A percentile compares a stretch with the other conserved stretches of the same genome.
phyloP scores from a whole-genome alignment of 306 rosid genomes.

The Mimosa pudica region DNA sequence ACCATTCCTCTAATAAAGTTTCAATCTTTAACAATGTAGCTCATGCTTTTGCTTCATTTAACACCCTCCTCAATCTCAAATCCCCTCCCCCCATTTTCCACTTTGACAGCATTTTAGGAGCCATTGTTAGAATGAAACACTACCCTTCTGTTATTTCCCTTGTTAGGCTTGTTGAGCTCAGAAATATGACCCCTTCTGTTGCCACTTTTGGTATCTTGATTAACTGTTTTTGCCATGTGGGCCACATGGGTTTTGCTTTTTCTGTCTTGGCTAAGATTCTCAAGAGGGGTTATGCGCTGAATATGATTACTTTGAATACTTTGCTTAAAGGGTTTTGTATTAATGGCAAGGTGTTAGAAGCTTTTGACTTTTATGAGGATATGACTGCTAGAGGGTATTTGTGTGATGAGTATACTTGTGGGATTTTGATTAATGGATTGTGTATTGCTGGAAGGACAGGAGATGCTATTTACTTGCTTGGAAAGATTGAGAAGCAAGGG shows the following conservation, averaged over 20 bases:
- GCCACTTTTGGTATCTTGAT: slow-evolving; percentile 40
- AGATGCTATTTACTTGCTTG: slow-evolving; percentile 35
- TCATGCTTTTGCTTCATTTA: slow-evolving; percentile 33
- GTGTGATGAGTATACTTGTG: slow-evolving; percentile 39
- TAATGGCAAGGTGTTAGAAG: slow-evolving; percentile 31
- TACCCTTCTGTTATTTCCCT: slow-evolving; percentile 41
- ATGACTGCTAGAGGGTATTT: slow-evolving; percentile 21
- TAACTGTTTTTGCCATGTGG: slow-evolving; percentile 40
- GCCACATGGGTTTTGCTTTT: slow-evolving; percentile 36
- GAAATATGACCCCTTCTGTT: slow-evolving; percentile 33
- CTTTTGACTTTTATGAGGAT: slow-evolving; percentile 28
- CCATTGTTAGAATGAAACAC: slow-evolving; percentile 36
- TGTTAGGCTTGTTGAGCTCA: slow-evolving; percentile 16
- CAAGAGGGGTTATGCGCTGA: slow-evolving; percentile 39
- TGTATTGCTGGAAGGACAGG: slow-evolving; percentile 38
- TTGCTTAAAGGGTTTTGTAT: slow-evolving; percentile 40
- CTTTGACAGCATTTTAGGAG: slow-evolving; percentile 36
- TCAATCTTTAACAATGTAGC: slow-evolving; percentile 24
- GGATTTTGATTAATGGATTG: slow-evolving; percentile 40
- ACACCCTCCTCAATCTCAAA: slow-evolving; percentile 19
- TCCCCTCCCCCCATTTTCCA: slow-evolving; percentile 30
- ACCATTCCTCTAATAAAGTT: not conserved
- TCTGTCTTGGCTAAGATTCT: slow-evolving; percentile 41
- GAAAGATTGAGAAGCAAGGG: slow-evolving; percentile 18
- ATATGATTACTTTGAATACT: slow-evolving; percentile 37